Base-by-base conservation (phyloP, 768 basidiomycete genomes). In the Boletus coccyginus region DNA sequence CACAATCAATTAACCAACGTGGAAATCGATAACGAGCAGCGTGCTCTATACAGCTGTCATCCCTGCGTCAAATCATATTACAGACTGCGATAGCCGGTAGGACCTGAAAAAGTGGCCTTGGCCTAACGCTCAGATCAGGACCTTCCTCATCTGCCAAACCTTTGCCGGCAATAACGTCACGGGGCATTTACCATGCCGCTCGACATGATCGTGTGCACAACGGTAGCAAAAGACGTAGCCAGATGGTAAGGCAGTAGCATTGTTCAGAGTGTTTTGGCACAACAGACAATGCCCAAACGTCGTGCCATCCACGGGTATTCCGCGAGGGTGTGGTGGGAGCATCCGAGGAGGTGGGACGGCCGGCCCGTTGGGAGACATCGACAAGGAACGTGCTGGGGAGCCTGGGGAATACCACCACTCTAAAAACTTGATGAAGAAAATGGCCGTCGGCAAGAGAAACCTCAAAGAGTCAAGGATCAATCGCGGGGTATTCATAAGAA, bases 331-430 rank as follows among this genome's bases (percentile, higher is more conserved):
- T 6, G 91, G 90, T 33, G 77, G 78, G 31, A 92, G 81, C 64
- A 90, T 82, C 60, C 78, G 79, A 43, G 91, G 94, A 14, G 91
- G 91, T 60, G 89, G 88, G 42, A 92, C 79, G 2, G 83, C 78
- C 31, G 87, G 90, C 8, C 86, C 89, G 50, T 81, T 79, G 32
- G 74, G 76, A 12, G 83, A 84, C 33, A 78, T 78, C 10, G 84
- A 79, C 51, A 91, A 73, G n/a, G 84, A 83, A 40, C 86, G 83
- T 17, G 90, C 91, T 5, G 90, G 94, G 12, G 92, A 97, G 43
- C 82, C 81, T 21, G 97, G 94, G 5, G 94, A 95, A 68, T 98
- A 98, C 94, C 96, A 99, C 94, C 97, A 99, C 73, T 98, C 94
- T 45, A 97, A 78, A 73, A 98, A 95, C 72, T 94, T 96, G 77